phyloP scores from a whole-genome alignment of 768 basidiomycete species.

The Termitomyces titanicus region DNA sequence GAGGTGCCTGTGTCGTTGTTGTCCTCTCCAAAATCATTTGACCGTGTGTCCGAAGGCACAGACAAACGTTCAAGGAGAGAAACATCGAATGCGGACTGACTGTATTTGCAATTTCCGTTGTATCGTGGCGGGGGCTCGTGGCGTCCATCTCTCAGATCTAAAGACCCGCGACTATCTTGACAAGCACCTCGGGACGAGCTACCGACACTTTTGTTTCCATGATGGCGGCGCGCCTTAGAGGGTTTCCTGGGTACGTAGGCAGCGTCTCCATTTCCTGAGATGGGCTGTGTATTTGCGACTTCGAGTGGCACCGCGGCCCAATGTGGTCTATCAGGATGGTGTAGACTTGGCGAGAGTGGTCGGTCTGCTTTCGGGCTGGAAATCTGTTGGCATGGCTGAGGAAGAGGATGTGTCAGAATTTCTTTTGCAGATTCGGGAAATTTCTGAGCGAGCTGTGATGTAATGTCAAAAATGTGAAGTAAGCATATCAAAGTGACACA shows the following conservation, averaged over 20 bases:
- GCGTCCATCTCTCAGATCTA: neutral
- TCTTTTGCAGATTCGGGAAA: constrained; percentile 30
- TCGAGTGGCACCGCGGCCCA: constrained; percentile 12
- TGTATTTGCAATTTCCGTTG: neutral
- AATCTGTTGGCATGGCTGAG: constrained; percentile 1
- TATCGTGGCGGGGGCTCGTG: constrained; percentile 7
- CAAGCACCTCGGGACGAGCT: neutral
- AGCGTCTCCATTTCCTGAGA: neutral
- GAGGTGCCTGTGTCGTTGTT: constrained; percentile 4
- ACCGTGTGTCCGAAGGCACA: neutral
- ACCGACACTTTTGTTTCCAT: neutral
- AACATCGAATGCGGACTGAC: neutral
- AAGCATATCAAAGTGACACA: neutral
- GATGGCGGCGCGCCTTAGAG: constrained; percentile 1
- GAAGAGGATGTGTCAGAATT: constrained; percentile 29
- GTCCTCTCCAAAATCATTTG: neutral
- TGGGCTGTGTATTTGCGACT: neutral
- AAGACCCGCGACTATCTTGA: neutral
- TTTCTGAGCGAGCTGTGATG: constrained; percentile 26
- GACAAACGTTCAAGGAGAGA: neutral
- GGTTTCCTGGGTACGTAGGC: neutral
- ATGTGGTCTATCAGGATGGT: constrained; percentile 12
- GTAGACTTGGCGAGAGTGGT: constrained; percentile 2
- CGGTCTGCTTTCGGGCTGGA: neutral
- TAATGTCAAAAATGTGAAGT: neutral